Evolutionary conservation across 2,329 filamentous ascomycete genomes (phyloP), one percentile per base, ranked within the genome.

Genomic region (Talaromyces sp.): DNA sequence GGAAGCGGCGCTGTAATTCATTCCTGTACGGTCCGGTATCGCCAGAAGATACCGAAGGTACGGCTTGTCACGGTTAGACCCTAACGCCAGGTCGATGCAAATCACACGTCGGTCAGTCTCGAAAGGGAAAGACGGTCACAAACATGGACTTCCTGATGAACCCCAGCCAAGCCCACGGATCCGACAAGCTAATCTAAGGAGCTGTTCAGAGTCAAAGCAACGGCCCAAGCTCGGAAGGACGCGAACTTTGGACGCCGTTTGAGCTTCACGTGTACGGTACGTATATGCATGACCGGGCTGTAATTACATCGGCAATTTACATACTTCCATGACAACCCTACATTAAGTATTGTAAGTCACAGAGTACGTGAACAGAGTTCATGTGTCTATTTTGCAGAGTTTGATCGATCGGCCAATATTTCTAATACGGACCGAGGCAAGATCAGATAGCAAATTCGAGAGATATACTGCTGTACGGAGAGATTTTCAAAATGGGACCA

Each of bases 101-200:
- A 54, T 54, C 50, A 54, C 50, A 54, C 31, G 21, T 54, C 18
- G 50, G 50, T 35, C 50, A 48, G 37, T 44, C 48, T 55, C 50
- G 23, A 55, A 61, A 37, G 40, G 59, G 59, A 44, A 61, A 52
- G 59, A 33, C 37, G 28, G 23, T 39, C 9, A 14, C 35, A 54
- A 52, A 35, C n/a, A 39, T 35, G 28, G n/a, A 6, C 5, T 9
- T n/a, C n/a, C 16, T 44, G 33, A 37, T 39, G 42, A 50, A 39
- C 28, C 31, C 16, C 21, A n/a, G 42, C 28, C 23, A 28, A 60
- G 42, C 18, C 12, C 18, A 37, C 7, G 44, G 42, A 25, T 60
- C 46, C 21, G n/a, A 25, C 31, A 39, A 28, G 54, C 35, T 57
- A 42, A 28, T 21, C 54, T 28, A 57, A 31, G 54, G n/a, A 42